Evolutionary conservation across 306 rosid species (phyloP), one percentile per base, ranked within the genome.

Genomic region (Begonia peltatifolia): DNA sequence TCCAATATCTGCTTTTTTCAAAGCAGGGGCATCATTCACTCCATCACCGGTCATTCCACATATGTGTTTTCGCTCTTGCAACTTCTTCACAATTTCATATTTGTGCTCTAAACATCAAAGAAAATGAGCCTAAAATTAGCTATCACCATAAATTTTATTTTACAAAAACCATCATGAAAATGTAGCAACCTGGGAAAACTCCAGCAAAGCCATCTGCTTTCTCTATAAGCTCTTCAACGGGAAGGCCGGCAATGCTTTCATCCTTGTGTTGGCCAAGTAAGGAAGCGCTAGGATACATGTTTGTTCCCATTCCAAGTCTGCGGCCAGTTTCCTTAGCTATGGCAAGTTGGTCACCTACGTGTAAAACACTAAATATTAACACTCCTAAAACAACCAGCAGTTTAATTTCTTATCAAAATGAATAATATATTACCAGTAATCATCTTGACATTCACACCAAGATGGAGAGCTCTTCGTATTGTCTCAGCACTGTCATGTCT

Each of bases 1-100:
- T 53, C 97, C 97, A 51, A 90, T 90, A 61, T 90, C 97, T 11
- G 97, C 97, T 82, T 79, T 90, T 84, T 90, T 90, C 66, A 90
- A 70, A 64, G 99, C 99, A 15, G 99, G 99, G 65, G 99, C 99
- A 68, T 90, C 99, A 5, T 90, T 90, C 59, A 90, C 99, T 65
- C 99, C 99, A 67, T 90, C 99, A 35, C 99, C 99, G 0, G 99
- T 90, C 99, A 90, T 90, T 71, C 99, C 99, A 75, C 95, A 86
- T 42, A 90, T 83, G 81, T 90, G 99, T 64, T 90, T 90, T 59
- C 86, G 80, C 65, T 83, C 99, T 61, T 90, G 99, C 75, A 90
- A 73, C 79, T 90, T 90, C 80, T 71, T 90, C 23, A 90, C 99
- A 59, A 90, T 90, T 72, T 83, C 99, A 43, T 90, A 90, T 46